Percentiles rank a stretch among this genome's conserved stretches.
These are phyloP conservation scores for Penicillium sp. DNA, from an alignment of 2,329 filamentous ascomycete genomes.

Conservation along the genomic window DNA sequence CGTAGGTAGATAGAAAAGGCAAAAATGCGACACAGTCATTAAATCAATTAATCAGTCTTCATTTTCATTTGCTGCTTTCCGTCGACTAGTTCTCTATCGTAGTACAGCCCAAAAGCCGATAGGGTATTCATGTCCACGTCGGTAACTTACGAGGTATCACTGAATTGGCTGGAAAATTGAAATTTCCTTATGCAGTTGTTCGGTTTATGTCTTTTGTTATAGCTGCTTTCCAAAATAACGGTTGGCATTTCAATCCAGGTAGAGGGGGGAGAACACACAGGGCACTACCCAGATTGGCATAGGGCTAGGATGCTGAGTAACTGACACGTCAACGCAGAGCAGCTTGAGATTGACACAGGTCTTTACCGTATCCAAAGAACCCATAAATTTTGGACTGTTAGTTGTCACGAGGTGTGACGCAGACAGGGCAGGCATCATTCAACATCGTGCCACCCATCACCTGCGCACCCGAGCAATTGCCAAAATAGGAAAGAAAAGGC, in stretches of 20 bases:
- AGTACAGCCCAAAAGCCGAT: neutral
- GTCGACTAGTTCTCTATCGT: neutral
- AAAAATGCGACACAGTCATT: neutral
- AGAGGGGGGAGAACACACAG: neutral
- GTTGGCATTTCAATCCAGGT: neutral
- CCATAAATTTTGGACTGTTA: no score
- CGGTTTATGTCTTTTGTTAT: no score
- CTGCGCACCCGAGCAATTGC: slow-evolving; percentile 7
- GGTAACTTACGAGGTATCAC: no score
- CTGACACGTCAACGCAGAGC: no score
- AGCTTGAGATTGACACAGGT: neutral
- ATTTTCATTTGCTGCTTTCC: neutral
- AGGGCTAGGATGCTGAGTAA: neutral
- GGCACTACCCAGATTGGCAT: neutral
- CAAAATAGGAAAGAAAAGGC: neutral
- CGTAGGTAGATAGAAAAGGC: neutral
- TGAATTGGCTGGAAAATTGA: no score
- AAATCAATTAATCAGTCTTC: neutral
- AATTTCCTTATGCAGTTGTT: no score
- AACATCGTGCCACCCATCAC: neutral
- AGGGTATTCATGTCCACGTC: no score
- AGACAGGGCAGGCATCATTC: neutral
- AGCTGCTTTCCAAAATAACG: neutral
- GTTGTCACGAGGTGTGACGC: neutral
- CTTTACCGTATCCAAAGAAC: neutral